A percentile compares a stretch with the other conserved stretches of the same genome.
phyloP scores from a whole-genome alignment of 2,329 filamentous ascomycete species.

The Colletotrichum navitas region DNA sequence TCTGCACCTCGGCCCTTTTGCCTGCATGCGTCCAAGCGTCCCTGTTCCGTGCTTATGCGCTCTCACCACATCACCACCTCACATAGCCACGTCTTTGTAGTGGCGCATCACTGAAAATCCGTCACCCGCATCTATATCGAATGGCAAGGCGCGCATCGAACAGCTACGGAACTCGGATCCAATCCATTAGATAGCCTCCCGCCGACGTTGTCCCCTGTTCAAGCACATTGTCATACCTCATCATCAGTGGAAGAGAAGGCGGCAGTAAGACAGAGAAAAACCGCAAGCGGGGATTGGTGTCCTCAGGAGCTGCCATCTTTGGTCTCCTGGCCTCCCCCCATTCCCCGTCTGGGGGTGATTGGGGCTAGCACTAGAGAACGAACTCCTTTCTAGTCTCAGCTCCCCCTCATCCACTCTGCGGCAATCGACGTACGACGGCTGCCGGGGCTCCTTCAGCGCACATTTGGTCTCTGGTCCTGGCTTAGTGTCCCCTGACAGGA shows the following conservation, averaged over 20 bases:
- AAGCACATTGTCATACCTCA: not conserved
- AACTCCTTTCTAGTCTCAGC: constrained; percentile 31
- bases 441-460: constrained; percentile 32
- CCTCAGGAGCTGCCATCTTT: constrained; percentile 13
- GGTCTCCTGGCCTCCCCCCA: not conserved
- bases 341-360: constrained; percentile 13
- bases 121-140: constrained; percentile 19
- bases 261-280: not conserved
- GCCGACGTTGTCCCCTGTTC: constrained; percentile 10
- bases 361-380: constrained; percentile 15
- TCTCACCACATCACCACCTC: constrained; percentile 20
- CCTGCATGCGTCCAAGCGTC: constrained; percentile 30
- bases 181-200: constrained; percentile 14
- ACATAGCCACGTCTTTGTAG: constrained; percentile 33
- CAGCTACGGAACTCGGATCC: constrained; percentile 10
- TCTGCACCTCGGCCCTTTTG: constrained; percentile 5
- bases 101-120: constrained; percentile 13
- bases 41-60: constrained; percentile 15
- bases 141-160: constrained; percentile 19
- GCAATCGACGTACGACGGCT: constrained; percentile 39
- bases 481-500: constrained; percentile 17
- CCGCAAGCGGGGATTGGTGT: constrained; percentile 12
- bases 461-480: constrained; percentile 6
- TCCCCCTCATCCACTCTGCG: constrained; percentile 40
- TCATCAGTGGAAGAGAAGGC: constrained; percentile 4